phyloP scores from a whole-genome alignment of 2,329 filamentous ascomycete genomes.

The Paradendryphiella salina region DNA sequence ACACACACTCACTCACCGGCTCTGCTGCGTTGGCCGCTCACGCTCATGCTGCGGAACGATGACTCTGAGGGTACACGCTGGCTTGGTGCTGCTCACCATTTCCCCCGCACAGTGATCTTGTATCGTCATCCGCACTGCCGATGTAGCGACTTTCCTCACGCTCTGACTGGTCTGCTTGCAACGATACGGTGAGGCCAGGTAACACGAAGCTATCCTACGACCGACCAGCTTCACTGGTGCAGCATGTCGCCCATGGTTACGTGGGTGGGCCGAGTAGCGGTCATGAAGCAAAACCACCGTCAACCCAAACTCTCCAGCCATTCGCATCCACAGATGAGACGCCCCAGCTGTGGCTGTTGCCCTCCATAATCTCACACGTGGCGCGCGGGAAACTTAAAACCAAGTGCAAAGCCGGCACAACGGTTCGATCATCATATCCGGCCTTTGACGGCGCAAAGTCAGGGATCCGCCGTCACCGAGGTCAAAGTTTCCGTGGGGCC shows the following conservation, averaged over 20 bases:
- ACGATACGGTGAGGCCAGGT: slow-evolving; percentile 15
- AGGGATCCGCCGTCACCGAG: slow-evolving; percentile 19
- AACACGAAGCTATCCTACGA: slow-evolving; percentile 2
- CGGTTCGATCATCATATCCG: slow-evolving; percentile 33
- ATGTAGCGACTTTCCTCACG: no score
- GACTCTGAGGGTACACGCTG: slow-evolving; percentile 6
- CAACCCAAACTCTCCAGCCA: slow-evolving; percentile 18
- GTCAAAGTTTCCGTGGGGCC: slow-evolving; percentile 2
- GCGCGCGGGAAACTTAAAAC: slow-evolving; percentile 35
- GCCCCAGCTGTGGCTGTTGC: slow-evolving; percentile 23
- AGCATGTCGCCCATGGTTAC: background rate
- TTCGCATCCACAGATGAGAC: slow-evolving; percentile 11
- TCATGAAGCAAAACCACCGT: slow-evolving; percentile 17
- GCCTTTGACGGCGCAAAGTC: slow-evolving; percentile 24
- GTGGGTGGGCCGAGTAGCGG: slow-evolving; percentile 12
- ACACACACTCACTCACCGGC: slow-evolving; percentile 9
- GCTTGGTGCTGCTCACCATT: background rate
- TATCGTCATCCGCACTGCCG: slow-evolving; percentile 9
- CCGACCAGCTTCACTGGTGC: no score
- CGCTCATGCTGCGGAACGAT: slow-evolving; percentile 25
- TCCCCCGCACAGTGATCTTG: background rate
- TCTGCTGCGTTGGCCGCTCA: slow-evolving; percentile 5
- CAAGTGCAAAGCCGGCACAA: slow-evolving; percentile 29
- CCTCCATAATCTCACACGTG: slow-evolving; percentile 28
- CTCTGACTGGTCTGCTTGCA: slow-evolving; percentile 5